A percentile compares a stretch with the other conserved stretches of the same genome.
phyloP scores from a whole-genome alignment of 1,284 basidiomycete species.

The Xerocomus amazonicus region DNA sequence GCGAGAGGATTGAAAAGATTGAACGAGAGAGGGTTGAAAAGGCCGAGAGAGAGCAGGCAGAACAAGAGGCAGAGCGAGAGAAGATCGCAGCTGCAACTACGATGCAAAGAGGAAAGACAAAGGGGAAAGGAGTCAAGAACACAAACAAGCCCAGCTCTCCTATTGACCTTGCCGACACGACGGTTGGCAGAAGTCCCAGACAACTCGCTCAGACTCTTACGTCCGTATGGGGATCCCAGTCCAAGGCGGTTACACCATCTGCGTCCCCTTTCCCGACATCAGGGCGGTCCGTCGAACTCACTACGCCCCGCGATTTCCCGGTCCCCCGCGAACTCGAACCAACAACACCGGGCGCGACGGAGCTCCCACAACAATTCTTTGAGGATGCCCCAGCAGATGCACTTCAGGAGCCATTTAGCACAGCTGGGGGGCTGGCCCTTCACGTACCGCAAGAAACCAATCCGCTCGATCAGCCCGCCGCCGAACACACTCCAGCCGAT shows the following conservation, averaged over 20 bases:
- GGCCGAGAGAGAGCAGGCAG: neutral
- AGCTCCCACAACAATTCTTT: neutral
- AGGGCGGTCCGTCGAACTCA: conserved; percentile 19
- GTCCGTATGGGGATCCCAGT: conserved; percentile 31
- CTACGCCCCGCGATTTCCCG: conserved; percentile 22
- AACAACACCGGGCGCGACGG: neutral
- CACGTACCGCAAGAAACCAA: conserved; percentile 3
- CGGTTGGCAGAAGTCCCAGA: conserved; percentile 30
- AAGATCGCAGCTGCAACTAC: conserved; percentile 6
- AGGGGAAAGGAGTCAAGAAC: conserved; percentile 20
- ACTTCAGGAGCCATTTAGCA: neutral
- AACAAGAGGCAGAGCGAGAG: conserved; percentile 14
- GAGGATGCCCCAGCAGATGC: neutral
- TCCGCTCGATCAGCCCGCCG: conserved; percentile 3
- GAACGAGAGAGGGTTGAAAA: neutral
- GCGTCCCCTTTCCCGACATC: conserved; percentile 23
- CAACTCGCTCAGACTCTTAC: conserved; percentile 20
- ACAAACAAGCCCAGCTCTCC: conserved; percentile 26
- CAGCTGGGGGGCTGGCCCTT: conserved; percentile 6
- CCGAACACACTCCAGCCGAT: conserved; percentile 29
- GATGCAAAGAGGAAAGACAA: conserved; percentile 10
- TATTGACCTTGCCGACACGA: conserved; percentile 27
- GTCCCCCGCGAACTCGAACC: conserved; percentile 8
- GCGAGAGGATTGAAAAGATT: neutral
- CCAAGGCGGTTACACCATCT: conserved; percentile 29